Percentiles rank a stretch among this genome's conserved stretches.
These are phyloP conservation scores for Lentinula sp. DNA, from an alignment of 768 basidiomycete genomes.

Conservation along the genomic window DNA sequence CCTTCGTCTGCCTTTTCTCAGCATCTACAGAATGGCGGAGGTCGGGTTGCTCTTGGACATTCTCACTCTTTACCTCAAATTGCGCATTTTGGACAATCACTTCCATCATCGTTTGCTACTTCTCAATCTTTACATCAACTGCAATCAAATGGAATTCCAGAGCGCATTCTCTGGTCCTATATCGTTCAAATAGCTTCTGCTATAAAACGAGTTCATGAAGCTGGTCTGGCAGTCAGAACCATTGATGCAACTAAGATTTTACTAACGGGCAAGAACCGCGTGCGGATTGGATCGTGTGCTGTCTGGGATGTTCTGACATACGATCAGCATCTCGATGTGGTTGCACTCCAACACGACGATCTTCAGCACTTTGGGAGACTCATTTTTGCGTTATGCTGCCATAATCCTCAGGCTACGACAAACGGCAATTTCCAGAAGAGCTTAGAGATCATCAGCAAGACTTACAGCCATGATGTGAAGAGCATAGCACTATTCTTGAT, in stretches of 20 bases:
- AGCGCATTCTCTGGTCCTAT: slow-evolving; percentile 88
- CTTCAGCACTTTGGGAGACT: slow-evolving; percentile 81
- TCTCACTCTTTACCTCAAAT: slow-evolving; percentile 18
- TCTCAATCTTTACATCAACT: not conserved
- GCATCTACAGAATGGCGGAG: slow-evolving; percentile 17
- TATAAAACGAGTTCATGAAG: slow-evolving; percentile 80
- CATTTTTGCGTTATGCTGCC: slow-evolving; percentile 73
- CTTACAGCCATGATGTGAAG: slow-evolving; percentile 81
- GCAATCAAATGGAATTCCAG: slow-evolving; percentile 42
- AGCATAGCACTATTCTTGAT: slow-evolving; percentile 72
- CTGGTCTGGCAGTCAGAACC: slow-evolving; percentile 72
- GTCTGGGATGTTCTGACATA: slow-evolving; percentile 81
- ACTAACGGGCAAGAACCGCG: slow-evolving; percentile 81
- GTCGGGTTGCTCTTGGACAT: slow-evolving; percentile 17
- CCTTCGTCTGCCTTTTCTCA: slow-evolving; percentile 22
- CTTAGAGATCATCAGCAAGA: slow-evolving; percentile 66
- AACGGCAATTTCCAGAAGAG: slow-evolving; percentile 61
- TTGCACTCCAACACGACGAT: slow-evolving; percentile 79
- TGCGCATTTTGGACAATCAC: slow-evolving; percentile 25
- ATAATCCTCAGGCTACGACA: slow-evolving; percentile 52
- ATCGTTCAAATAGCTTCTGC: slow-evolving; percentile 86
- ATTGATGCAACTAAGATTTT: slow-evolving; percentile 86
- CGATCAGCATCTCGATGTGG: slow-evolving; percentile 58
- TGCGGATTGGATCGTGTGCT: slow-evolving; percentile 85
- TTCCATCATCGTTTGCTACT: not conserved